These are phyloP conservation scores for Trematosphaeria pertusa DNA, from an alignment of 2,329 filamentous ascomycete genomes.

Conservation along the genomic window DNA sequence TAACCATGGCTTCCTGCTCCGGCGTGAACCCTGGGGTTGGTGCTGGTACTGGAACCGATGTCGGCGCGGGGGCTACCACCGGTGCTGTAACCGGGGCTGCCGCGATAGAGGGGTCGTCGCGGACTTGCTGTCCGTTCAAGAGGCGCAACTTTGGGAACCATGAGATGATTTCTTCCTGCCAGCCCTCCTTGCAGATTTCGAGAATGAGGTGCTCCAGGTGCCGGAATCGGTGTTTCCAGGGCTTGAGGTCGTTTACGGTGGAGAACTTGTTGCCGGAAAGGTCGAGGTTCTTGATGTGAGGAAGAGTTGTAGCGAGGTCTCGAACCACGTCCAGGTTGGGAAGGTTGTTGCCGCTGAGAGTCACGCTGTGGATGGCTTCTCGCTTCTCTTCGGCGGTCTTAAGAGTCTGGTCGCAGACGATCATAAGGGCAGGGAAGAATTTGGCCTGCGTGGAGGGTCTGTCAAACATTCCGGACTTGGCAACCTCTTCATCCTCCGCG, in stretches of 20 bases:
- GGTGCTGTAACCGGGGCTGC: too few species aligned
- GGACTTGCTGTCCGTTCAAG: constrained; percentile 76
- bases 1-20: constrained; percentile 71
- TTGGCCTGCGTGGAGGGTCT: constrained; percentile 76
- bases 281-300: constrained; percentile 86
- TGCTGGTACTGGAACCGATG: constrained; percentile 42
- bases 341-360: constrained; percentile 81
- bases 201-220: constrained; percentile 82
- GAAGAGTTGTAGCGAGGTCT: constrained; percentile 77
- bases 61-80: constrained; percentile 32
- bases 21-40: constrained; percentile 10
- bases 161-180: constrained; percentile 71
- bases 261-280: constrained; percentile 83
- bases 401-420: constrained; percentile 80
- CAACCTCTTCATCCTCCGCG: constrained; percentile 73
- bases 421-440: constrained; percentile 91
- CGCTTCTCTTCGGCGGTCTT: constrained; percentile 73
- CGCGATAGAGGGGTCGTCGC: constrained; percentile 70
- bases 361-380: constrained; percentile 81
- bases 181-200: constrained; percentile 55
- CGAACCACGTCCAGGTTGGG: constrained; percentile 75
- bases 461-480: constrained; percentile 77
- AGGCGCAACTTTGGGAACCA: constrained; percentile 85
- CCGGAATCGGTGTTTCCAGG: constrained; percentile 81
- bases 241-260: constrained; percentile 70